Conservation (phyloP, 2,329 filamentous ascomycete species). For the Scedosporium minutisporum region DNA sequence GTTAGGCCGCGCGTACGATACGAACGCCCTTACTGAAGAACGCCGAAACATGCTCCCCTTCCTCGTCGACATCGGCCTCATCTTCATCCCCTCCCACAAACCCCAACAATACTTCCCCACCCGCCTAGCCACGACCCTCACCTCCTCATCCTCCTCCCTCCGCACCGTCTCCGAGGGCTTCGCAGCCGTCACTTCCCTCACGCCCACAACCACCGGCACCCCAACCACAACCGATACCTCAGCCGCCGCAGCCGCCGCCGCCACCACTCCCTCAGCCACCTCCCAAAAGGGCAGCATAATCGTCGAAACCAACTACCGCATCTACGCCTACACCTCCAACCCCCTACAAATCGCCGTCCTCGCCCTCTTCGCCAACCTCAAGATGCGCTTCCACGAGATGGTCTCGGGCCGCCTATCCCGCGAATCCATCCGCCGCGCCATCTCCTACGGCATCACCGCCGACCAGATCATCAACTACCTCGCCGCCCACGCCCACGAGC, state of each 20-base stretch:
- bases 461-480: constrained; percentile 95
- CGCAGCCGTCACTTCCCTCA: constrained; percentile 50
- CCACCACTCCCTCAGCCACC: constrained; percentile 11
- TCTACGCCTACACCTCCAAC: constrained; percentile 94
- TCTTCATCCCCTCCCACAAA: constrained; percentile 58
- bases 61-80: constrained; percentile 83
- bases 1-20: constrained; percentile 84
- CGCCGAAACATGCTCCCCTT: constrained; percentile 85
- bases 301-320: constrained; percentile 92
- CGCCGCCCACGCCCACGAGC: constrained; percentile 83
- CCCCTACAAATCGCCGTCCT: constrained; percentile 92
- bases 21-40: constrained; percentile 67
- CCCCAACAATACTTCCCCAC: constrained; percentile 74
- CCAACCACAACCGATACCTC: constrained; percentile 39
- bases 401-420: constrained; percentile 87
- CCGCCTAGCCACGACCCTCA: constrained; percentile 85
- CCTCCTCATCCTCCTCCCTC: constrained; percentile 65
- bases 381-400: constrained; percentile 88
- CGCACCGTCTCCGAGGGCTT: constrained; percentile 61
- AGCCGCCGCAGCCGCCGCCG: constrained; percentile 19
- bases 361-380: constrained; percentile 77
- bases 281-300: constrained; percentile 74
- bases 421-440: constrained; percentile 76
- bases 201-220: constrained; percentile 19
- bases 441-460: constrained; percentile 82